phyloP scores from a whole-genome alignment of 768 basidiomycete species.

The Pulveroboletus frians region DNA sequence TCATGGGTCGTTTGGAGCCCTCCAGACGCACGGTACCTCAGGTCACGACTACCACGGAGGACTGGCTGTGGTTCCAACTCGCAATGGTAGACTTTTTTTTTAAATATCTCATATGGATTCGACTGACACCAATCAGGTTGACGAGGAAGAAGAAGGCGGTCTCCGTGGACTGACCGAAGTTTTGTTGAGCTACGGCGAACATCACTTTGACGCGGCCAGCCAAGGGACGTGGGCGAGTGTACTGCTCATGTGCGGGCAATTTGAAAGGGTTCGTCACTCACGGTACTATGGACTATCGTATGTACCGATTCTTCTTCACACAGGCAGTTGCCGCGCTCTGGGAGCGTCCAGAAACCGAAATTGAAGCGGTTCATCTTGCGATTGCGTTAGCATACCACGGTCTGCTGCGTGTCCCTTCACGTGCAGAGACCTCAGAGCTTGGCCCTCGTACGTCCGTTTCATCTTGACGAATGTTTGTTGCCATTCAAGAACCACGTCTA shows the following conservation, averaged over 20 bases:
- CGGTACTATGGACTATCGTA: no score
- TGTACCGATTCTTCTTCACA: conserved; percentile 1
- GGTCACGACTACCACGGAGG: conserved; percentile 90
- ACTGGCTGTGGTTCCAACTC: conserved; percentile 98
- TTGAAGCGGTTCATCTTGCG: conserved; percentile 92
- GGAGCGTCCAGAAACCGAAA: conserved; percentile 80
- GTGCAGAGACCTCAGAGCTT: conserved; percentile 79
- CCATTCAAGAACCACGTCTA: not conserved
- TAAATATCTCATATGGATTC: not conserved
- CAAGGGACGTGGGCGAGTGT: conserved; percentile 78
- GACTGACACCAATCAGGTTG: conserved; percentile 43
- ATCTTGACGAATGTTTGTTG: not conserved
- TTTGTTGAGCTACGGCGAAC: conserved; percentile 70
- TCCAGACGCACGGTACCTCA: conserved; percentile 69
- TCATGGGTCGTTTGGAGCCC: conserved; percentile 90
- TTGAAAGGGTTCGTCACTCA: conserved; percentile 66
- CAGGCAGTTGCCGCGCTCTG: conserved; percentile 89
- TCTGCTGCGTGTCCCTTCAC: conserved; percentile 74
- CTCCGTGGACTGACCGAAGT: conserved; percentile 71
- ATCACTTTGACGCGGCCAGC: conserved; percentile 68
- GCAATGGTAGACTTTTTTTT: conserved; percentile 50
- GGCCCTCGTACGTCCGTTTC: conserved; percentile 58
- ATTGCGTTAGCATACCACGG: conserved; percentile 93
- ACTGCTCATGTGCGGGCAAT: conserved; percentile 87
- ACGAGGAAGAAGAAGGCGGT: conserved; percentile 78